Evolutionary conservation across 495 filamentous ascomycete genomes (phyloP), one percentile per base, ranked within the genome.

Genomic region (Neurospora cerealis): DNA sequence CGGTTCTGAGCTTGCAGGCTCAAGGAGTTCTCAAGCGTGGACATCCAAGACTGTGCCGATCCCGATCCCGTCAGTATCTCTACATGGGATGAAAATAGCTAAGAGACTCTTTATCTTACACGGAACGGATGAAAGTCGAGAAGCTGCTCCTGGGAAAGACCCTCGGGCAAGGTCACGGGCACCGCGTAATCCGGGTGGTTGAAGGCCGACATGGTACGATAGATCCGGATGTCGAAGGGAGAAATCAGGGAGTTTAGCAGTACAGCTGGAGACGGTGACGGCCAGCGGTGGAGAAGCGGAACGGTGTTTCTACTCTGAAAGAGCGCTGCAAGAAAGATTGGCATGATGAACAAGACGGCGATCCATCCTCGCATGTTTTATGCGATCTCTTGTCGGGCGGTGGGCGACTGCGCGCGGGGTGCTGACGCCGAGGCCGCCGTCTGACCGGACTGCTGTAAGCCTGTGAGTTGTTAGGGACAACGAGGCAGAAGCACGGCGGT

Each of bases 41-140:
- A 78, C 39, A 94, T 82, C 94, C 94, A 97, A 60, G 85, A 79
- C 86, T 87, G 66, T 21, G 17, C 62, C 70, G 19, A 34, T 1
- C 32, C 11, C 74, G 54, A 7, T 40, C 71, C 24, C 71, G 70
- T 54, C 62, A 71, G 70, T 34, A 13, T 60, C 19, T 13, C 42
- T 17, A 15, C 24, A 72, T 69, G 39, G 42, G 41, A 54, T 5
- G 17, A 19, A 62, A 8, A n/a, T 39, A 8, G 24, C 5, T 32
- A 17, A 5, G 54, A 32, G 13, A 17, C 13, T 66, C 13, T 7
- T 4, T 13, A 7, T 60, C 80, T 77, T 80, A 86, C 86, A 10
- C 79, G 88, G 81, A 94, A 95, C 0, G 92, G 91, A 19, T 87
- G 86, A 80, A 95, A 95, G 15, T 81, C 83, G 21, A 91, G 84